Base-by-base conservation (phyloP, 2,329 filamentous ascomycete species). In the Chaetoscypha palmicola region DNA sequence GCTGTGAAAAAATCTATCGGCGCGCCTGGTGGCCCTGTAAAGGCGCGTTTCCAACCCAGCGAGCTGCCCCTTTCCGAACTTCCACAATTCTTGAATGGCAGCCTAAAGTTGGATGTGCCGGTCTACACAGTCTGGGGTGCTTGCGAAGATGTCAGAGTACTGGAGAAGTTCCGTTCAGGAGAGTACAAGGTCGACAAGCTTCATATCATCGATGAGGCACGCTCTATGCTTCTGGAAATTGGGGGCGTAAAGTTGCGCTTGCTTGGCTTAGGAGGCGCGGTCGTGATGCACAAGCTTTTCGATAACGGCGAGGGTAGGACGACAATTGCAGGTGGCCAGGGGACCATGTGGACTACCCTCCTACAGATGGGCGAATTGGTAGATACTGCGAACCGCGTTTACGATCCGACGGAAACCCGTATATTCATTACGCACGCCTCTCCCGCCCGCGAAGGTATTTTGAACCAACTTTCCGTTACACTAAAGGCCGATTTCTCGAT, bases 281-380 rank as follows among this genome's bases (percentile, higher is more conserved):
- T 98, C 4, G 92, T 98, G 48, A 98, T 98, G 89, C 92, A 98
- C 75, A 98, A 98, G 74, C 79, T 98, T 14, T 98, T 98, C 61
- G 92, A 98, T 66, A 98, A 98, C 56, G 92, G 92, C 43, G 92
- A 98, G 63, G 92, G 92, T 48, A 83, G 91, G 66, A 98, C 92
- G 39, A 98, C 94, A 2, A 98, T 98, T 66, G 92, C 92, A 17
- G 92, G 92, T 63, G 92, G 92, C 16, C 92, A 98, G 66, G 92
- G 92, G 50, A 98, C 92, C 35, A 98, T 98, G 92, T 98, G 92
- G 92, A 98, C 92, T 5, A 98, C 92, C 5, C 72, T 98, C 22
- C 69, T 98, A 53, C 92, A 98, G 68, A 98, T 98, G 85, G 92
- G 92, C 41, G 92, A 98, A 68, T 74, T 98, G 38, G 88, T 98